Evolutionary conservation across 257 asterid genomes (phyloP), one percentile per base, ranked within the genome.

Genomic region (Scutellaria minor): DNA sequence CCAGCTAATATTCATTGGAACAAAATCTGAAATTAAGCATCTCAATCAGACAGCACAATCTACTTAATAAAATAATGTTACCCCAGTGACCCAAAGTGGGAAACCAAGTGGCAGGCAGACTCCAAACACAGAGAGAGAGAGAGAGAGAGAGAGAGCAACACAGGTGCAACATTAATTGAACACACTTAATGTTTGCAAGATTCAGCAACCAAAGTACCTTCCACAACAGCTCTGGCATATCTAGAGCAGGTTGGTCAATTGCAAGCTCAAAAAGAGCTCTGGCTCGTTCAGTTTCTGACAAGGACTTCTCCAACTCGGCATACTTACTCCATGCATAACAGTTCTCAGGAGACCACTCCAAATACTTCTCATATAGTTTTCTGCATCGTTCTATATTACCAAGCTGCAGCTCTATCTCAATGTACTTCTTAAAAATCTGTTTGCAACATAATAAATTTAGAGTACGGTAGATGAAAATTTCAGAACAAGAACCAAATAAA

Each of bases 141-240:
- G 57, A 22, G 48, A 64, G 54, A 8, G 57, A 22, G 48, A 64
- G 47, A 9, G 44, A 65, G 45, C 6, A 44, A 15, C 52, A 15
- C 4, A 22, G 48, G 41, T 40, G 50, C 53, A 45, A 66, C 15
- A 27, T 31, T 2, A 14, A 45, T 7, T 40, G 62, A 59, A 44
- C 24, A 68, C 2, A 35, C 14, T 5, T 47, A 24, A 56, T 4
- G 63, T 62, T 50, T 35, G 35, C 48, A 68, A 20, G 42, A 47
- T 8, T 12, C 18, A 60, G 64, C 45, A 55, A 68, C 9, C 2
- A 5, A 46, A 45, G 47, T 88, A 89, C 98, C 98, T 88, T 94
- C 98, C 99, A 94, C 66, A 92, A 73, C 39, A 94, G 70, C 85
- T 94, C 99, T 6, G 99, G 99, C 99, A 91, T 89, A 82, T 94